phyloP scores from a whole-genome alignment of 2,329 filamentous ascomycete species.

The Clarireedia hainanense region DNA sequence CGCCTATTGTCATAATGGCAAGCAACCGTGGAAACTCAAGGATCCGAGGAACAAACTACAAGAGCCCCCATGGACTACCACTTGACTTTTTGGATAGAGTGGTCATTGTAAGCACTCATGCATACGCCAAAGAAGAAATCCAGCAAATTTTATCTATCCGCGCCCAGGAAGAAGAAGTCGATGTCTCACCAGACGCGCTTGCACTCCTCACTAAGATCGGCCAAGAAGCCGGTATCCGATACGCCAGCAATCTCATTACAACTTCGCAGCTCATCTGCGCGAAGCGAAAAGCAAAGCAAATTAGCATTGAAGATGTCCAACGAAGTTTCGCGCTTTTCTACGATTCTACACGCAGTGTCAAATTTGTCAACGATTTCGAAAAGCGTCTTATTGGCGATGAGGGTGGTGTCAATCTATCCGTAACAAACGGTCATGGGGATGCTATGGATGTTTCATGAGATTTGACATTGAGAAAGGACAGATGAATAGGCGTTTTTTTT shows the following conservation, averaged over 20 bases:
- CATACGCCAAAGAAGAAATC: constrained; percentile 78
- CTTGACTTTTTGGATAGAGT: constrained; percentile 94
- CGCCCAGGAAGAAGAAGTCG: constrained; percentile 92
- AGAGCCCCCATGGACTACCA: constrained; percentile 85
- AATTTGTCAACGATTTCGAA: constrained; percentile 85
- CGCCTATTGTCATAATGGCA: constrained; percentile 98
- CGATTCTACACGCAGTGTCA: constrained; percentile 78
- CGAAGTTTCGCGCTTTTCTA: constrained; percentile 92
- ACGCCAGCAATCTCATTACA: constrained; percentile 96
- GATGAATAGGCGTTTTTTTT: constrained; percentile 6
- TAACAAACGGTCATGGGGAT: constrained; percentile 51
- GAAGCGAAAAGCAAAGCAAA: constrained; percentile 79
- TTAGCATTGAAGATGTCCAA: constrained; percentile 82
- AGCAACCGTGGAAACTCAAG: constrained; percentile 89
- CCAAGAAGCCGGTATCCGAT: constrained; percentile 82
- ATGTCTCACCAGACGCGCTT: constrained; percentile 80
- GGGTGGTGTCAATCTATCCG: constrained; percentile 66
- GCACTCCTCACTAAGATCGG: constrained; percentile 94
- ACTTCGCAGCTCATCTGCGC: constrained; percentile 81
- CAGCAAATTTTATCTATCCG: constrained; percentile 87
- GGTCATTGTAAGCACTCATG: constrained; percentile 89
- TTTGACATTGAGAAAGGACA: not conserved
- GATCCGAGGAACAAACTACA: constrained; percentile 90
- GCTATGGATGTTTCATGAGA: constrained; percentile 49
- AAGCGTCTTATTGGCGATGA: constrained; percentile 86